Conservation (phyloP, 371 early-diverging fungal species). For the Rhizopus delemar region DNA sequence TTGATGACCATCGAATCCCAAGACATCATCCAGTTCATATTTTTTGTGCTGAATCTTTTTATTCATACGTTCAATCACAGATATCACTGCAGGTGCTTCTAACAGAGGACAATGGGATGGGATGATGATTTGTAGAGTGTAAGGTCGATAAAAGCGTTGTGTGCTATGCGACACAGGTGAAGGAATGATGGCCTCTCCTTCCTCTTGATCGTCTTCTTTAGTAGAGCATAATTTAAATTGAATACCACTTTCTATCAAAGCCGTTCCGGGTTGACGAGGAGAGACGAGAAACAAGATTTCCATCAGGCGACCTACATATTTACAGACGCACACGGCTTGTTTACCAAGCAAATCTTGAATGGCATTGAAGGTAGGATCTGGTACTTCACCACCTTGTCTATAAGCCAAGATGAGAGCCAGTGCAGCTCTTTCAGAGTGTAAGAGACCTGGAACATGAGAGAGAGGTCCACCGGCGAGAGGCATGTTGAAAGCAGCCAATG, state of each 20-base stretch:
- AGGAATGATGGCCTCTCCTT: constrained; percentile 2
- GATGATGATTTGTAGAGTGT: constrained; percentile 11
- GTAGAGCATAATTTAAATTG: constrained; percentile 16
- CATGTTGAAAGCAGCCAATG: constrained; percentile 60
- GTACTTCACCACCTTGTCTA: constrained; percentile 58
- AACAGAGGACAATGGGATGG: constrained; percentile 21
- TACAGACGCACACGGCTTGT: constrained; percentile 44
- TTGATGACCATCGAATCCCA: constrained; percentile 11
- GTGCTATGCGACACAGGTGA: constrained; percentile 14
- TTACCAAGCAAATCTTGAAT: constrained; percentile 40
- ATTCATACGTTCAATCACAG: constrained; percentile 33
- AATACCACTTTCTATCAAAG: constrained; percentile 33
- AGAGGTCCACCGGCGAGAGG: constrained; percentile 61
- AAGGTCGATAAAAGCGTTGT: too few species aligned
- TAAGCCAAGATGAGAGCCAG: constrained; percentile 55
- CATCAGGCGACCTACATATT: constrained; percentile 48
- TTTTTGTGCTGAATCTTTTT: constrained; percentile 30
- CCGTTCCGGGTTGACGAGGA: constrained; percentile 41
- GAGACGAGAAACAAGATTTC: constrained; percentile 50
- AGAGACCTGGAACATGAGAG: constrained; percentile 61
- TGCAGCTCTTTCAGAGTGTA: constrained; percentile 58
- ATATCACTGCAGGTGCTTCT: constrained; percentile 31
- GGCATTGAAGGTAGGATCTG: constrained; percentile 45
- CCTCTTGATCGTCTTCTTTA: constrained; percentile 1
- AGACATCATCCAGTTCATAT: constrained; percentile 27